phyloP scores from a whole-genome alignment of 805 yeast genomes.

The Cyberlindnera sargentensis region DNA sequence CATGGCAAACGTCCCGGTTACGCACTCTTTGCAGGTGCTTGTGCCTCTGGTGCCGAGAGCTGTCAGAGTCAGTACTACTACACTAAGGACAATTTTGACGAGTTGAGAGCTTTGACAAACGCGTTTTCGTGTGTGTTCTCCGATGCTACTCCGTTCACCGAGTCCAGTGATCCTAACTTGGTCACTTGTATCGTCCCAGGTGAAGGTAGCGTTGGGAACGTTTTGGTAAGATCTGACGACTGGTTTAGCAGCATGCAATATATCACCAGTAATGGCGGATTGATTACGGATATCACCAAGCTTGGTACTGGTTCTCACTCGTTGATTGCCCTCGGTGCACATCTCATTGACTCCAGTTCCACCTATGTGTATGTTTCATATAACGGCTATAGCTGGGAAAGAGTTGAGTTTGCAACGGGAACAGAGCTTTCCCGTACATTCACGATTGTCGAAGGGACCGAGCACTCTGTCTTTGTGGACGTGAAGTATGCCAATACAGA shows the following conservation, averaged over 20 bases:
- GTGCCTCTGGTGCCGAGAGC: conserved; percentile 23
- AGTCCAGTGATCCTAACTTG: conserved; percentile 23
- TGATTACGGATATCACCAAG: conserved; percentile 26
- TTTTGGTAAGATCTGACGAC: conserved; percentile 35
- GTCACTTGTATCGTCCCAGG: conserved; percentile 41
- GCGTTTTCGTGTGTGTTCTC: conserved; percentile 30
- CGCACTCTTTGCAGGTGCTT: conserved; percentile 31
- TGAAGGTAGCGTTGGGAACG: conserved; percentile 26
- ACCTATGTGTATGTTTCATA: conserved; percentile 26
- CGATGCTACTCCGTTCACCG: conserved; percentile 20
- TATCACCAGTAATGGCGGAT: conserved; percentile 26
- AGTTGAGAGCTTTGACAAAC: conserved; percentile 21
- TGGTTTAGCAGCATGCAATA: conserved; percentile 33
- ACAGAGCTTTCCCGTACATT: conserved; percentile 17
- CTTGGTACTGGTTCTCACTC: conserved; percentile 30
- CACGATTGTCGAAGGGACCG: conserved; percentile 31
- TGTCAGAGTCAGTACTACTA: conserved; percentile 35
- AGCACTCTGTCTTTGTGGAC: conserved; percentile 34
- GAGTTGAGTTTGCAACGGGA: conserved; percentile 27
- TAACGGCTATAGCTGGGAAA: conserved; percentile 28
- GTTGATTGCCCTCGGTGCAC: conserved; percentile 29
- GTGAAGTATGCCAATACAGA: conserved; percentile 18
- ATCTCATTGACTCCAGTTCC: conserved; percentile 16
- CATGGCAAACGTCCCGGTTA: conserved; percentile 33
- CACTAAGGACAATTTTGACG: conserved; percentile 39